Percentiles rank a stretch among this genome's conserved stretches.
Evolutionary conservation across 1,284 basidiomycete genomes (phyloP).

Genomic region (Puccinia brachypodii): DNA sequence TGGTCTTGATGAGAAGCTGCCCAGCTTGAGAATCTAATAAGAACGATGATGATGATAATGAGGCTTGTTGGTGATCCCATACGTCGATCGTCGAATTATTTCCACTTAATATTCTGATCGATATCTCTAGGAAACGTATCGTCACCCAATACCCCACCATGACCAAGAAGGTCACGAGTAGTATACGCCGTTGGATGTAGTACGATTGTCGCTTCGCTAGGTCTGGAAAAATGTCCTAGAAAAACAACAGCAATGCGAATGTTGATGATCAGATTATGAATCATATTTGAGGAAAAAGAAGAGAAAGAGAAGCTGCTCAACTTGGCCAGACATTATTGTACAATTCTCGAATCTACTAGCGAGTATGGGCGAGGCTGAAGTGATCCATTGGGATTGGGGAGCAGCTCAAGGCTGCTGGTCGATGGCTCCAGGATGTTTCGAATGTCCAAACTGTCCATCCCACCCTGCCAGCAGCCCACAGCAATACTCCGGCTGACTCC

Average conservation of each 20-base stretch:
- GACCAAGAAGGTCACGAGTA: not conserved
- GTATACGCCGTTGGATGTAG: not conserved
- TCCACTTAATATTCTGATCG: not conserved
- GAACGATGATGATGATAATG: no score
- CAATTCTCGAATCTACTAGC: not conserved
- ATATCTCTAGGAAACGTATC: not conserved
- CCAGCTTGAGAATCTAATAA: not conserved
- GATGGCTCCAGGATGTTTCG: no score
- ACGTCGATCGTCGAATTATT: not conserved
- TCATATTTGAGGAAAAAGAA: not conserved
- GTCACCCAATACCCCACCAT: not conserved
- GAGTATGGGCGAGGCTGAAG: no score
- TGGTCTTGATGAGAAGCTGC: not conserved
- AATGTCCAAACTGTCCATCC: no score
- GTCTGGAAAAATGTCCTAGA: conserved; percentile 7
- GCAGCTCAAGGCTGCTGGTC: no score
- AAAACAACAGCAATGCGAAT: no score
- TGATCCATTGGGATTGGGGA: no score
- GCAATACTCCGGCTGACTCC: no score
- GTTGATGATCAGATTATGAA: not conserved
- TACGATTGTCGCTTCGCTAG: not conserved
- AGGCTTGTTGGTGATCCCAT: not conserved
- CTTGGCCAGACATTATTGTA: conserved; percentile 1
- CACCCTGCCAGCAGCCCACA: no score
- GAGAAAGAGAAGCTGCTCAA: not conserved